Percentiles rank a stretch among this genome's conserved stretches.
phyloP scores from a whole-genome alignment of 2,329 filamentous ascomycete genomes.

The Penicillium sp. region DNA sequence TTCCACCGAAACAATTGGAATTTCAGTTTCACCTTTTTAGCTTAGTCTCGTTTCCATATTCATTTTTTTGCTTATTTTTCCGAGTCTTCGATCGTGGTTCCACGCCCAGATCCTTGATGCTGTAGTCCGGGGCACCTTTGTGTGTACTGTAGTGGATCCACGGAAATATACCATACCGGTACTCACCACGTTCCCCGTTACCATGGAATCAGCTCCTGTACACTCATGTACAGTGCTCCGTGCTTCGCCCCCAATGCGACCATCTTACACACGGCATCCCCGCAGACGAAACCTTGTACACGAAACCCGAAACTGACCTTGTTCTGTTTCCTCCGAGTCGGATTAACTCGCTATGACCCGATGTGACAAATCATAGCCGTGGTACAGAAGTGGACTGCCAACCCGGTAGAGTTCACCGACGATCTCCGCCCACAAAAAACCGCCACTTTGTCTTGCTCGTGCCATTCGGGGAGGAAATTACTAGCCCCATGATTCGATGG shows the following conservation, averaged over 20 bases:
- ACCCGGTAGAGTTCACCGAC: constrained; percentile 3
- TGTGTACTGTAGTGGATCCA: not conserved
- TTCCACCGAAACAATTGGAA: not conserved
- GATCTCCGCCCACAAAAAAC: constrained; percentile 1
- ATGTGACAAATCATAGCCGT: constrained; percentile 1
- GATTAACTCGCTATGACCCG: not conserved
- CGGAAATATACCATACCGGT: not conserved
- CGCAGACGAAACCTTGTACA: not conserved
- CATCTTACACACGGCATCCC: not conserved
- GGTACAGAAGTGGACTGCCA: not conserved
- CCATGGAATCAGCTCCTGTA: not conserved
- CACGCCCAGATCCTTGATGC: not conserved
- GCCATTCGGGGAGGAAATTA: constrained; percentile 2
- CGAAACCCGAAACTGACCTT: not conserved
- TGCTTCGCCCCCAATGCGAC: not conserved
- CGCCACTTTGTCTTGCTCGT: not conserved
- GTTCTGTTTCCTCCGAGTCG: not conserved
- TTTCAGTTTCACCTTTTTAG: not conserved
- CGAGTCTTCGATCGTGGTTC: constrained; percentile 10
- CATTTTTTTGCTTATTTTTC: constrained; percentile 1
- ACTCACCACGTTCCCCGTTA: not conserved
- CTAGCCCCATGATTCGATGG: not conserved
- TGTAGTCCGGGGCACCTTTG: not conserved
- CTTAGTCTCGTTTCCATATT: not conserved
- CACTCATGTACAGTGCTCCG: too few relatives aligned